phyloP scores from a whole-genome alignment of 768 basidiomycete genomes.

The Sutorius australiensis region DNA sequence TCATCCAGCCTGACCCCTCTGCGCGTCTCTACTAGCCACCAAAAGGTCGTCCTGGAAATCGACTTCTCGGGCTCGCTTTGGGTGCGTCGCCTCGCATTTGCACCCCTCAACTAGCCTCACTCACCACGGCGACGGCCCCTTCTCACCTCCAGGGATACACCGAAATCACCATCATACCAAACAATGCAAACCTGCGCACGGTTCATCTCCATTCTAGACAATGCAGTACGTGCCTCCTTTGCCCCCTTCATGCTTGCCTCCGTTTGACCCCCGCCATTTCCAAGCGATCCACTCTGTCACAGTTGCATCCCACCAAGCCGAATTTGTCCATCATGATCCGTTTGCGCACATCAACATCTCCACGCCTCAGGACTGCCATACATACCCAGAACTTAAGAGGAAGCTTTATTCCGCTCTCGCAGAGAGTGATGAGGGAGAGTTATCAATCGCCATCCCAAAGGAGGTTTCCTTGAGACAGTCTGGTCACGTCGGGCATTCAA shows the following conservation, averaged over 20 bases:
- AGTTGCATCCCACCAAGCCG: conserved; percentile 66
- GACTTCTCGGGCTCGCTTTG: conserved; percentile 86
- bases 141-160: conserved; percentile 71
- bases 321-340: conserved; percentile 77
- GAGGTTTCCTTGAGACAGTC: conserved; percentile 66
- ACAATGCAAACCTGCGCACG: conserved; percentile 71
- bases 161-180: conserved; percentile 85
- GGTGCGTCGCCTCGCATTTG: conserved; percentile 46
- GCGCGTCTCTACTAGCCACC: conserved; percentile 80
- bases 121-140: conserved; percentile 17
- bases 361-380: conserved; percentile 74
- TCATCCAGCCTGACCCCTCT: conserved; percentile 41
- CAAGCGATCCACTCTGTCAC: conserved; percentile 71
- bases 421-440: conserved; percentile 91
- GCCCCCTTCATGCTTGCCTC: conserved; percentile 13
- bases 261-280: conserved; percentile 21
- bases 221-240: conserved; percentile 56
- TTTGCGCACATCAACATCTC: conserved; percentile 62
- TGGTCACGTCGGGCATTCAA: conserved; percentile 37
- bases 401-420: conserved; percentile 86
- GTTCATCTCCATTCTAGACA: conserved; percentile 87
- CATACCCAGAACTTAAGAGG: conserved; percentile 90
- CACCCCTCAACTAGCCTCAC: conserved; percentile 13
- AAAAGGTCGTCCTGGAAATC: conserved; percentile 92
- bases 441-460: conserved; percentile 82